phyloP scores from a whole-genome alignment of 2,329 filamentous ascomycete genomes.

The Zymoseptoria brevis region DNA sequence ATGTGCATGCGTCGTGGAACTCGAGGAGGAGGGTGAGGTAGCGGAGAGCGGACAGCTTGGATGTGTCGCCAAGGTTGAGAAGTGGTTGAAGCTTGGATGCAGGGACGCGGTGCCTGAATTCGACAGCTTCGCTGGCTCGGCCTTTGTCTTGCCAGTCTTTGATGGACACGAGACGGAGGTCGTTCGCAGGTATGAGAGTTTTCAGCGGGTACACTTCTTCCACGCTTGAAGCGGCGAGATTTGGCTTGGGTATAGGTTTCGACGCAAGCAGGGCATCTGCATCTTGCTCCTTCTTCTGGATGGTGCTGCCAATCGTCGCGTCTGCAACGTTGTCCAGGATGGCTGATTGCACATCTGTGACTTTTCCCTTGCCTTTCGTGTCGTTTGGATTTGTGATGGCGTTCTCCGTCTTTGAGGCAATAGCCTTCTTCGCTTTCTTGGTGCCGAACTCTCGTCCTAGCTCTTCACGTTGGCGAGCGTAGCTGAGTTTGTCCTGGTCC shows the following conservation, averaged over 20 bases:
- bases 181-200: slow-evolving; percentile 58
- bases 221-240: slow-evolving; percentile 57
- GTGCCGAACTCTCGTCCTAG: slow-evolving; percentile 76
- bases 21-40: slow-evolving; percentile 44
- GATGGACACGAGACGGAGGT: slow-evolving; percentile 60
- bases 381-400: slow-evolving; percentile 48
- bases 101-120: slow-evolving; percentile 56
- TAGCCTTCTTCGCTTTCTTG: slow-evolving; percentile 74
- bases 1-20: slow-evolving; percentile 36
- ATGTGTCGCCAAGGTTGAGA: slow-evolving; percentile 45
- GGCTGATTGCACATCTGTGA: slow-evolving; percentile 49
- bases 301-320: slow-evolving; percentile 57
- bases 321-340: slow-evolving; percentile 58
- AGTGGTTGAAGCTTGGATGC: slow-evolving; percentile 53
- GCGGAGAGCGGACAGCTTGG: slow-evolving; percentile 40
- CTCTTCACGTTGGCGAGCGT: slow-evolving; percentile 55
- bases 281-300: slow-evolving; percentile 53
- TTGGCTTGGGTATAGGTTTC: slow-evolving; percentile 66
- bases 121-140: slow-evolving; percentile 50
- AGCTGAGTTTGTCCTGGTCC: slow-evolving; percentile 29
- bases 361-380: slow-evolving; percentile 41
- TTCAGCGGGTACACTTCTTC: slow-evolving; percentile 66
- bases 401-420: slow-evolving; percentile 61
- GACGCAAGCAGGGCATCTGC: slow-evolving; percentile 57
- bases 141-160: slow-evolving; percentile 66